Base-by-base conservation (phyloP, 2,329 filamentous ascomycete species). In the Cucurbitaria berberidis region DNA sequence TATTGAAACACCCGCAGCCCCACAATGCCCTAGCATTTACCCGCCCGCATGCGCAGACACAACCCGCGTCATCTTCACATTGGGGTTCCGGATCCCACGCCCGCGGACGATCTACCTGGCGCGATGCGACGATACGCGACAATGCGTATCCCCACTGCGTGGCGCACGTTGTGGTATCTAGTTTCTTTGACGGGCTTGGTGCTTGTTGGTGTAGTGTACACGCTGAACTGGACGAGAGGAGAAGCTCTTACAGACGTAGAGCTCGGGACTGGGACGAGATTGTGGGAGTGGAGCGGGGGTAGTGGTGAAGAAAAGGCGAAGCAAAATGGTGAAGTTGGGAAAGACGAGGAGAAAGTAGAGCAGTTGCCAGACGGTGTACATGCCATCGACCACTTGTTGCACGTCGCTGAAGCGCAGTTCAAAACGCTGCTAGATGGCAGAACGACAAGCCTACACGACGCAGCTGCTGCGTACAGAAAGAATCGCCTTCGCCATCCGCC, bases 401-500 rank as follows among this genome's bases (percentile, higher is more conserved):
- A 55, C 3, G 36, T 53, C 15, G 76, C 74, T 38, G 66, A 78
- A 52, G 56, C 57, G 15, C 59, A 69, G 6, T 72, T 73, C 46
- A 50, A 61, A 7, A 47, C 21, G 7, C 48, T 75, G 8, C 47
- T 78, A 21, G 55, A 62, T 7, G 72, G 71, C 39, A 66, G 80
- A 53, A 69, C 75, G 13, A 59, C 66, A 34, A 72, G 63, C n/a
- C 51, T 82, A 1, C 47, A 68, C 11, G 67, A 70, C 42, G 79
- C 79, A 5, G 77, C 79, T 21, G 60, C 66, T 4, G 71, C 72
- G 36, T 83, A 82, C 55, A 68, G 80, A 10, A 45, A 59, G 22
- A 68, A 74, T 11, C 66, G 79, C 36, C 77, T 78, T 1, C 68
- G 81, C 27, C 78, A 82, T 60, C 81, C 81, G 7, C 81, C 81